Conservation (phyloP, 805 yeast species). For the Cyberlindnera mississippiensis region DNA sequence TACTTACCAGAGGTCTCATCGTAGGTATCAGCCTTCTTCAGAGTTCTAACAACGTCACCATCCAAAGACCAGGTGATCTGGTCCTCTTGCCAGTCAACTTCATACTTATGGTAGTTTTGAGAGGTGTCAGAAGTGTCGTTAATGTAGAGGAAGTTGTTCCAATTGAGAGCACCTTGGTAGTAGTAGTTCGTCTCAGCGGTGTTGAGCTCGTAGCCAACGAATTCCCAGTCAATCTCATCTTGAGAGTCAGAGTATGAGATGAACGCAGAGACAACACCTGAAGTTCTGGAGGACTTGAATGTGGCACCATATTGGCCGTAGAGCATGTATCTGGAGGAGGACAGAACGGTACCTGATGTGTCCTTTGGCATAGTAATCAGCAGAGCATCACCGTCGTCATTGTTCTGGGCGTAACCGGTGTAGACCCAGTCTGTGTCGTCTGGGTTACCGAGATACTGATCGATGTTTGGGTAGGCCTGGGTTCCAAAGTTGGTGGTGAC, state of each 20-base stretch:
- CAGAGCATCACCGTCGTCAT: slow-evolving; percentile 51
- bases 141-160: slow-evolving; percentile 49
- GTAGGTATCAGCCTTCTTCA: slow-evolving; percentile 55
- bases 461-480: slow-evolving; percentile 25
- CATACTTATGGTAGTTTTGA: slow-evolving; percentile 68
- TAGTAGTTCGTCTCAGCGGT: slow-evolving; percentile 77
- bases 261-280: slow-evolving; percentile 84
- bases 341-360: slow-evolving; percentile 72
- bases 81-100: slow-evolving; percentile 81
- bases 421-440: slow-evolving; percentile 64
- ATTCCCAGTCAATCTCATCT: slow-evolving; percentile 90
- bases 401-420: slow-evolving; percentile 49
- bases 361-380: slow-evolving; percentile 79
- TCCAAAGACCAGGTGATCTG: slow-evolving; percentile 67
- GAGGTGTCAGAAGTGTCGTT: slow-evolving; percentile 45
- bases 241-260: slow-evolving; percentile 78
- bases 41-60: slow-evolving; percentile 62
- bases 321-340: slow-evolving; percentile 80
- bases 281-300: slow-evolving; percentile 67
- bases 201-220: slow-evolving; percentile 68
- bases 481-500: slow-evolving; percentile 39
- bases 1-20: slow-evolving; percentile 59
- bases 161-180: slow-evolving; percentile 68
- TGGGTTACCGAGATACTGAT: slow-evolving; percentile 60
- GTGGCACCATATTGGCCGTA: slow-evolving; percentile 75